Base-by-base conservation (phyloP, 257 asterid genomes). In the Solanum stenotomum region DNA sequence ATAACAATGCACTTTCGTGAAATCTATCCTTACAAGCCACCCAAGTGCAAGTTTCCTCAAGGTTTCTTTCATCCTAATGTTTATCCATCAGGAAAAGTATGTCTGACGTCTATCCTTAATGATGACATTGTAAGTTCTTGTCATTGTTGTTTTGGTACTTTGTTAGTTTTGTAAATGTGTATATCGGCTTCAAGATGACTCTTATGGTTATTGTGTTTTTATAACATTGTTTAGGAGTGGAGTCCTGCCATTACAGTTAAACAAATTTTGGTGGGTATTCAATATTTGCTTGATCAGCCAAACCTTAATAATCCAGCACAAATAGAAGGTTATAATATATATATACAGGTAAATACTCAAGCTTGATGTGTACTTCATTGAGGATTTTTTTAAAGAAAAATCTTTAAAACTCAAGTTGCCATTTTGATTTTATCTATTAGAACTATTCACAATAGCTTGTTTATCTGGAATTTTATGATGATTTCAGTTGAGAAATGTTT, bases 11-110 rank as follows among this genome's bases (percentile, higher is more conserved):
- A 92, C 89, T 96, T 96, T 23, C 92, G 91, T 78, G 98, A 95
- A 89, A 98, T 93, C 83, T 93, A 94, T 87, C 99, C 98, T 13
- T 95, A 98, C 91, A 95, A 93, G 86, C 98, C 98, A n/a, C 98
- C 98, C 2, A 94, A 95, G 87, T 96, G 98, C 92, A 95, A 93
- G 91, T 96, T 95, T 82, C 98, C 97, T 22, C 93, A 31, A 82
- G 97, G 95, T 8, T 95, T 95, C 90, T 95, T 96, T 91, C 99
- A 95, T 86, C 98, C 98, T 37, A 96, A 95, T 61, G 95, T 94
- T 3, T 94, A 94, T 91, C 98, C 98, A 71, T 96, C 98, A 70
- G 98, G 99, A 87, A 95, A 97, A 15, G 98, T 96, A 44, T 94
- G 96, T 59, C 91, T 96, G 61, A 1, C 4, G n/a, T 95, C 98